phyloP scores from a whole-genome alignment of 768 basidiomycete genomes.

The Russula brevipes region DNA sequence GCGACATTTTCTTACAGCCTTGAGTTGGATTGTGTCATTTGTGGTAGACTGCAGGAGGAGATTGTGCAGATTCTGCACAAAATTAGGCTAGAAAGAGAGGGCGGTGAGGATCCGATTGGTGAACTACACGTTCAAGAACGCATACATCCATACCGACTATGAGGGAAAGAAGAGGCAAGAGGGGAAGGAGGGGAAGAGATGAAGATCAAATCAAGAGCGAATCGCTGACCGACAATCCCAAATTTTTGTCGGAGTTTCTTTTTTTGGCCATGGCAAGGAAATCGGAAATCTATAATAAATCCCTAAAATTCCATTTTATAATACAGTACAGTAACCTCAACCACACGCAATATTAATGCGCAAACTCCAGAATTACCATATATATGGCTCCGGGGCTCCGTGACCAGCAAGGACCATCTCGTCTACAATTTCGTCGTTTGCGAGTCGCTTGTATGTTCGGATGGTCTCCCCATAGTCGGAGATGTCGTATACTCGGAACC shows the following conservation, averaged over 20 bases:
- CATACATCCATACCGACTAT: slow-evolving; percentile 46
- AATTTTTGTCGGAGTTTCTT: slow-evolving; percentile 59
- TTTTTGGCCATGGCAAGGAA: slow-evolving; percentile 15
- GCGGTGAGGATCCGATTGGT: neutral
- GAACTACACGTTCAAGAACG: slow-evolving; percentile 2
- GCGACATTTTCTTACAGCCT: slow-evolving; percentile 58
- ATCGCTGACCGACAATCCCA: slow-evolving; percentile 31
- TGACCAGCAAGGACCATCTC: slow-evolving; percentile 56
- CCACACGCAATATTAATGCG: neutral
- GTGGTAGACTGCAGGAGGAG: slow-evolving; percentile 81
- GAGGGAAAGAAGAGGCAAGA: neutral
- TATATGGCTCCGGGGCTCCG: slow-evolving; percentile 31
- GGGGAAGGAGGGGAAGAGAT: slow-evolving; percentile 15
- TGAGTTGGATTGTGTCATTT: slow-evolving; percentile 84
- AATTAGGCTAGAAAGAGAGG: slow-evolving; percentile 47
- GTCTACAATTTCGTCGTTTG: slow-evolving; percentile 63
- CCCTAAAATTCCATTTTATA: no score
- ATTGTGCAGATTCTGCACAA: slow-evolving; percentile 75
- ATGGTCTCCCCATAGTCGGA: slow-evolving; percentile 91
- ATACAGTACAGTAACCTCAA: neutral
- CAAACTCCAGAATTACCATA: slow-evolving; percentile 1
- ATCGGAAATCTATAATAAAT: neutral
- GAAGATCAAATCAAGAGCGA: slow-evolving; percentile 20
- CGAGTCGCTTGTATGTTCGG: slow-evolving; percentile 77
- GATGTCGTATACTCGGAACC: slow-evolving; percentile 85